These are phyloP conservation scores for Nepenthes gracilis DNA, from an alignment of 148 eudicot genomes.

Conservation along the genomic window DNA sequence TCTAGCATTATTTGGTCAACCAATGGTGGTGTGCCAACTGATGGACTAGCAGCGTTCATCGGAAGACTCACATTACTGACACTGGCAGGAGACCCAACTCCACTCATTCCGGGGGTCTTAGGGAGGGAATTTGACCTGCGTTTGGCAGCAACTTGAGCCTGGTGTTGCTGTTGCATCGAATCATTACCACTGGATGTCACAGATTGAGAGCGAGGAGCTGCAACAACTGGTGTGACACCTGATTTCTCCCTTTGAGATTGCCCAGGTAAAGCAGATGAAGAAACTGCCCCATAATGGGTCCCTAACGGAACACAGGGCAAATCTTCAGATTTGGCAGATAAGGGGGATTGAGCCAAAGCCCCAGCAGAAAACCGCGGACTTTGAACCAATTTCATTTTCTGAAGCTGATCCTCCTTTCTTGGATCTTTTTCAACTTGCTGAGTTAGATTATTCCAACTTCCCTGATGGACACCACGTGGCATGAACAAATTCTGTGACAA, in stretches of 20 bases:
- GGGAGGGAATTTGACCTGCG: slow-evolving; percentile 77
- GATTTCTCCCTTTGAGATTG: slow-evolving; percentile 64
- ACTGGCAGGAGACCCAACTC: slow-evolving; percentile 87
- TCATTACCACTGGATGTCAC: slow-evolving; percentile 70
- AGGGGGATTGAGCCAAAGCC: slow-evolving; percentile 63
- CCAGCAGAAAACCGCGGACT: slow-evolving; percentile 83
- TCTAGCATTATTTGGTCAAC: slow-evolving; percentile 53
- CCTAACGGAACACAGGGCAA: slow-evolving; percentile 72
- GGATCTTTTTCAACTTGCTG: slow-evolving; percentile 51
- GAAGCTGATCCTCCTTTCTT: slow-evolving; percentile 62
- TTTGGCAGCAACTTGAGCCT: slow-evolving; percentile 47
- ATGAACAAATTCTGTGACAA: slow-evolving; percentile 37
- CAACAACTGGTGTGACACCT: slow-evolving; percentile 40
- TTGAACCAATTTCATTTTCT: slow-evolving; percentile 56
- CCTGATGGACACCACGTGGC: slow-evolving; percentile 44
- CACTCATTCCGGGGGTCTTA: slow-evolving; percentile 55
- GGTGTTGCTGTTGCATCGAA: slow-evolving; percentile 68
- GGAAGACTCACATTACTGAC: slow-evolving; percentile 64
- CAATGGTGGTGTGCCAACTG: slow-evolving; percentile 48
- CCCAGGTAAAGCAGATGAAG: slow-evolving; percentile 46
- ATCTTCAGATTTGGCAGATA: slow-evolving; percentile 68
- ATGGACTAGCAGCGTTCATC: slow-evolving; percentile 74
- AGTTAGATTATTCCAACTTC: slow-evolving; percentile 47
- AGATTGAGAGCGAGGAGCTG: slow-evolving; percentile 50
- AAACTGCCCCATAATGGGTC: slow-evolving; percentile 50